A percentile compares a stretch with the other conserved stretches of the same genome.
These are phyloP conservation scores for Mycena metata DNA, from an alignment of 768 basidiomycete genomes.

Conservation along the genomic window DNA sequence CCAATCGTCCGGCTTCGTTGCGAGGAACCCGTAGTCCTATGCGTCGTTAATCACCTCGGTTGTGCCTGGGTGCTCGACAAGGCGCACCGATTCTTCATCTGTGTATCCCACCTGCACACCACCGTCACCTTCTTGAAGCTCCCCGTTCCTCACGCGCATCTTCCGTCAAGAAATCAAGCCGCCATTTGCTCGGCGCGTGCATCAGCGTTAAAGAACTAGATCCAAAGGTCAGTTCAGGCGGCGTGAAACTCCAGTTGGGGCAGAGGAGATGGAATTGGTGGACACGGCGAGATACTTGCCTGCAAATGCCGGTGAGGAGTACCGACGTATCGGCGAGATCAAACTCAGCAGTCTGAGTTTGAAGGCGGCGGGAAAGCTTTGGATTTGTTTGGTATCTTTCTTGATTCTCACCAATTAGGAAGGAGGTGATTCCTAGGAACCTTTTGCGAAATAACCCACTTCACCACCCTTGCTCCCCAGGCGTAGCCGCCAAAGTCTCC, in stretches of 20 bases:
- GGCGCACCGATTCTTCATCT: constrained; percentile 82
- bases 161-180: constrained; percentile 73
- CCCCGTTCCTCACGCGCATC: constrained; percentile 85
- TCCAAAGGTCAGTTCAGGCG: constrained; percentile 98
- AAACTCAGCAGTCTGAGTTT: no score
- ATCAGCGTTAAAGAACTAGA: constrained; percentile 79
- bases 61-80: not conserved
- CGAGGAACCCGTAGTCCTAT: constrained; percentile 73
- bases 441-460: no score
- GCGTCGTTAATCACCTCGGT: constrained; percentile 11
- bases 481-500: no score
- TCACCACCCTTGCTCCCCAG: no score
- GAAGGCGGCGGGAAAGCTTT: no score
- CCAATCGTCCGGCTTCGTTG: constrained; percentile 96
- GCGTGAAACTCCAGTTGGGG: constrained; percentile 82
- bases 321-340: no score
- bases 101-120: constrained; percentile 96
- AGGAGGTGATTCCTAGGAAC: no score
- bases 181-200: constrained; percentile 75
- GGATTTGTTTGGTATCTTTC: no score
- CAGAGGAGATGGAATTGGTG: constrained; percentile 85
- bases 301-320: no score
- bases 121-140: constrained; percentile 85
- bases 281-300: constrained; percentile 79
- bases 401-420: no score